phyloP scores from a whole-genome alignment of 805 yeast genomes.

The Brettanomyces naardenensis region DNA sequence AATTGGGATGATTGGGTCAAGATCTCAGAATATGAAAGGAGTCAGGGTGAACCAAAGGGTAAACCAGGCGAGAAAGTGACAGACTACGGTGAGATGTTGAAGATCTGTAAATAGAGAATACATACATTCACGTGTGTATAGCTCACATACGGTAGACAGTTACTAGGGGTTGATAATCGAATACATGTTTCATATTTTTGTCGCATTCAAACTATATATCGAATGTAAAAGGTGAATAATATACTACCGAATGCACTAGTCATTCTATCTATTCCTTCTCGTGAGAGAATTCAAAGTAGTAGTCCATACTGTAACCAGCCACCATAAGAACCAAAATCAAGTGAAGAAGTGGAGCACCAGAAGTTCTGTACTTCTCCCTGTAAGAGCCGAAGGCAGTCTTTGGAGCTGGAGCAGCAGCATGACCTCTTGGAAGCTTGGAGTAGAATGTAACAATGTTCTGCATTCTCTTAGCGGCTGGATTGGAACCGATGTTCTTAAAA shows the following conservation, averaged over 20 bases:
- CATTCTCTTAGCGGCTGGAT: constrained; percentile 96
- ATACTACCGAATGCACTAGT: not conserved
- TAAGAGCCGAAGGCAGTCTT: constrained; percentile 66
- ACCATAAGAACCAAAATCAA: constrained; percentile 58
- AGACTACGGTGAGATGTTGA: constrained; percentile 40
- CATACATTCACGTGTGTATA: not conserved
- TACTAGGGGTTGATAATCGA: too few species aligned
- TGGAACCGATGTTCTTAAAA: constrained; percentile 75
- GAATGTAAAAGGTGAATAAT: too few species aligned
- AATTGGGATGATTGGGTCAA: constrained; percentile 63
- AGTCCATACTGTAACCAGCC: constrained; percentile 87
- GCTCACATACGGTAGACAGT: too few species aligned
- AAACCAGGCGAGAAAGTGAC: constrained; percentile 55
- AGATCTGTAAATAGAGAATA: constrained; percentile 7
- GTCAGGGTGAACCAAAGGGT: constrained; percentile 38
- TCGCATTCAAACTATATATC: too few species aligned
- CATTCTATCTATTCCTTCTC: constrained; percentile 32
- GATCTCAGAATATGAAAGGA: constrained; percentile 46
- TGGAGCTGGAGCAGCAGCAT: constrained; percentile 70
- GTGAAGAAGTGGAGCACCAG: constrained; percentile 79
- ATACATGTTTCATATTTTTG: too few species aligned
- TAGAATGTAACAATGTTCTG: constrained; percentile 91
- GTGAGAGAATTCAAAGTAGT: constrained; percentile 79
- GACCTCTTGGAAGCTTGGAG: constrained; percentile 92
- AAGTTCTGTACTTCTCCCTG: constrained; percentile 77